phyloP scores from a whole-genome alignment of 345 rosid species.

The Mangifera indica region DNA sequence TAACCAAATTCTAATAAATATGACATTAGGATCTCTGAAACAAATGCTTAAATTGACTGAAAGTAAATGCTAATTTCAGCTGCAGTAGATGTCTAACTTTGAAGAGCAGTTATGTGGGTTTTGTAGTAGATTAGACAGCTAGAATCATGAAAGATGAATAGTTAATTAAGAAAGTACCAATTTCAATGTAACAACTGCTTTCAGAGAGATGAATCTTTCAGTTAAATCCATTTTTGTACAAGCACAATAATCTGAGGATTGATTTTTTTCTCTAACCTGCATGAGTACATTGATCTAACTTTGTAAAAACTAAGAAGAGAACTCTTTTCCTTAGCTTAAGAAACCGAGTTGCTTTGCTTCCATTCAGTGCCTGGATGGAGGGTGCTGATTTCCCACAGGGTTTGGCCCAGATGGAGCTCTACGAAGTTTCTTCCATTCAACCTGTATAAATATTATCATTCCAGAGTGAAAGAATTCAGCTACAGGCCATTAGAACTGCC shows the following conservation, averaged over 20 bases:
- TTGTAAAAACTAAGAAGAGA: background rate
- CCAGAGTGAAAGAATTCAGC: slow-evolving; percentile 8
- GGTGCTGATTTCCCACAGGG: slow-evolving; percentile 44
- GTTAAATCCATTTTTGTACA: slow-evolving; percentile 27
- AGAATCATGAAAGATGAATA: slow-evolving; percentile 9
- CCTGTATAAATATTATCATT: slow-evolving; percentile 31
- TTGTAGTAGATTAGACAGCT: background rate
- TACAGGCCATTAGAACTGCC: background rate
- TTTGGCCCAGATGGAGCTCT: slow-evolving; percentile 50
- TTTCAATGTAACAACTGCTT: slow-evolving; percentile 4
- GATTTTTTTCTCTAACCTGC: slow-evolving; percentile 19
- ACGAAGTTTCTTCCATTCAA: slow-evolving; percentile 33
- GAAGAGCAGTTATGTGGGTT: background rate
- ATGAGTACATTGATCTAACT: slow-evolving; percentile 22
- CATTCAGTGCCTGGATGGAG: slow-evolving; percentile 39
- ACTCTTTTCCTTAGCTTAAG: slow-evolving; percentile 14
- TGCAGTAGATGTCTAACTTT: background rate
- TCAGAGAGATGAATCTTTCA: slow-evolving; percentile 16
- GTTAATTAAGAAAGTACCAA: background rate
- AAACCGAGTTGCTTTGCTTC: slow-evolving; percentile 3
- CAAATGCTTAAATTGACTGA: background rate
- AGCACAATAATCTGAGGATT: slow-evolving; percentile 18
- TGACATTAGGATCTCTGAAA: background rate
- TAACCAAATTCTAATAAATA: background rate
- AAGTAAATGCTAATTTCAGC: background rate